phyloP scores from a whole-genome alignment of 139 green algal species.

The Chlamydomonas sphaeroides region DNA sequence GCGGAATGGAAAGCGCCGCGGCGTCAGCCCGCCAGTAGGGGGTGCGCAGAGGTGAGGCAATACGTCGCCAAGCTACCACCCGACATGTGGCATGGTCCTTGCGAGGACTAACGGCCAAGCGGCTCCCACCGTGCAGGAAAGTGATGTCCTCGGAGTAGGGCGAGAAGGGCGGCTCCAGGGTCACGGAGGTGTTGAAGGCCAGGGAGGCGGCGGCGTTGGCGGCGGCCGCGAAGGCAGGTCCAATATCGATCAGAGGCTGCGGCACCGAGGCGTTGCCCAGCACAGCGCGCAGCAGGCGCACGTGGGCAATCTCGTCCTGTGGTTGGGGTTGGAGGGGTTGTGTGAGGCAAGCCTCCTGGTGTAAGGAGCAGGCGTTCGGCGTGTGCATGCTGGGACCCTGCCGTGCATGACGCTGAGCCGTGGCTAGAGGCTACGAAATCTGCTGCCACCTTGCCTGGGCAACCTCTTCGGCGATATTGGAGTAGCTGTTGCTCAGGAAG shows the following conservation, averaged over 20 bases:
- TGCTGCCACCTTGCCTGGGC: no score
- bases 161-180: slow-evolving; percentile 54
- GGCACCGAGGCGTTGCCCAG: slow-evolving; percentile 27
- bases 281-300: slow-evolving; percentile 44
- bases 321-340: background rate
- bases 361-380: background rate
- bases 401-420: no score
- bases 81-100: no score
- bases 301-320: slow-evolving; percentile 62
- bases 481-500: background rate
- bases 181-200: slow-evolving; percentile 38
- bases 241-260: slow-evolving; percentile 39
- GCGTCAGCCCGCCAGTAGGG: no score
- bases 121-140: slow-evolving; percentile 69
- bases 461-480: background rate
- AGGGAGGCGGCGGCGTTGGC: slow-evolving; percentile 58
- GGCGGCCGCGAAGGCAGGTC: slow-evolving; percentile 51
- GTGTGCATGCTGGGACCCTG: no score
- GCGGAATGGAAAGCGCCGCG: no score
- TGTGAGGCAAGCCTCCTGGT: background rate
- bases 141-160: slow-evolving; percentile 60
- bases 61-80: no score
- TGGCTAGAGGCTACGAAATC: no score
- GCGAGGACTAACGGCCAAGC: no score
- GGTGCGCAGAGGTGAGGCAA: no score